Base-by-base conservation (phyloP, 2,329 filamentous ascomycete genomes). In the Arthrocladium fulminans region DNA sequence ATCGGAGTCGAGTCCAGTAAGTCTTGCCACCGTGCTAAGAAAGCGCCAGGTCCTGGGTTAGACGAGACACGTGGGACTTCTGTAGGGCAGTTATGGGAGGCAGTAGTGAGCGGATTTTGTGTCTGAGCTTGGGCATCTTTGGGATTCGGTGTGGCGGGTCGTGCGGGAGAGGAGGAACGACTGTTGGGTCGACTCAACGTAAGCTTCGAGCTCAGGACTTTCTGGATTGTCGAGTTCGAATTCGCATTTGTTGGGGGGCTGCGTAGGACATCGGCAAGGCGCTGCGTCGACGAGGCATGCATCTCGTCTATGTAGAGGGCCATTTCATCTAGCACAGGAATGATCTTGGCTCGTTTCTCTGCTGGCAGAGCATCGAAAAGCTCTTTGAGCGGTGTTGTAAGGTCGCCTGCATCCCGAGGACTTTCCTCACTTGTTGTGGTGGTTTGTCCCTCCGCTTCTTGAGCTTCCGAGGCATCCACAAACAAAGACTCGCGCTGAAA, bases 1-100 rank as follows among this genome's bases (percentile, higher is more conserved):
- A 89, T 80, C 39, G 73, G 63, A 0, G 85, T 86, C n/a, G 73
- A 69, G 60, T 88, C 81, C 2, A 89, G 69, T 5, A 88, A 69
- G 1, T 76, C 70, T 61, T 88, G 82, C 85, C 86, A 89, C 43
- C 80, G 75, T 1, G 77, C 73, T 20, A 88, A 74, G 60, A 84
- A 89, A 40, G 84, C 77, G 1, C 86, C 86, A 0, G 86, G 84
- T 0, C 84, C 84, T 20, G 72, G 73, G 46, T 75, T 74, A 29
- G 68, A 54, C 9, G 49, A 46, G 3, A 57, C 32, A 12, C 39
- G 7, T 8, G 44, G 44, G 20, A 47, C 23, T 17, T 47, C 44
- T 7, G 44, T 39, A 2, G 32, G 4, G 20, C 24, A 12, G 22
- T 37, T 24, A 17, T 47, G 44, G 5, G 44, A 47, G 3, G 34